Percentiles rank a stretch among this genome's conserved stretches.
phyloP scores from a whole-genome alignment of 257 asterid genomes.

The Mentha longifolia region DNA sequence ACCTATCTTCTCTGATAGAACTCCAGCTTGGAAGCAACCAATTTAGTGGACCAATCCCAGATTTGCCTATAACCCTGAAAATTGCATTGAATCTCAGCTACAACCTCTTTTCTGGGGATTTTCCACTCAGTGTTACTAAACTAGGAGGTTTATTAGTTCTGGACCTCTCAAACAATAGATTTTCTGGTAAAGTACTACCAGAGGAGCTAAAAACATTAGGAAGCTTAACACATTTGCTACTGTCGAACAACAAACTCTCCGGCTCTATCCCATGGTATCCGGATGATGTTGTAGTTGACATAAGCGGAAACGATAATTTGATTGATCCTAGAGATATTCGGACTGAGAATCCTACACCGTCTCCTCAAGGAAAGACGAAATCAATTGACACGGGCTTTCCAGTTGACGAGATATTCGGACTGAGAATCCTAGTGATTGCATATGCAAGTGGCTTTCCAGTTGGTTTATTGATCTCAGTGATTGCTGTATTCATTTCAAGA shows the following conservation, averaged over 20 bases:
- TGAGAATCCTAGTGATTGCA: slow-evolving; percentile 47
- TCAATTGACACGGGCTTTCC: slow-evolving; percentile 37
- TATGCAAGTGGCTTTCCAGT: slow-evolving; percentile 49
- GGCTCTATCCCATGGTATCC: slow-evolving; percentile 53
- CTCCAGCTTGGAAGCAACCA: slow-evolving; percentile 83
- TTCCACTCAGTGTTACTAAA: slow-evolving; percentile 45
- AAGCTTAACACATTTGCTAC: slow-evolving; percentile 54
- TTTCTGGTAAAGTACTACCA: slow-evolving; percentile 72
- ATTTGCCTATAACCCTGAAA: slow-evolving; percentile 55
- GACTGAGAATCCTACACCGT: slow-evolving; percentile 18
- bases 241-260: slow-evolving; percentile 63
- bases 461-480: slow-evolving; percentile 41
- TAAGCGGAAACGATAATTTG: slow-evolving; percentile 42
- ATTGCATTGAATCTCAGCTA: slow-evolving; percentile 76
- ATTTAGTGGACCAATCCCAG: slow-evolving; percentile 56
- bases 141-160: slow-evolving; percentile 54
- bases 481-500: slow-evolving; percentile 52
- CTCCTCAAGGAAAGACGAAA: slow-evolving; percentile 37
- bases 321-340: neutral
- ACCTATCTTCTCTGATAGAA: slow-evolving; percentile 45
- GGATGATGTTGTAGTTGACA: slow-evolving; percentile 28
- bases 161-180: slow-evolving; percentile 52
- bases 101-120: slow-evolving; percentile 56
- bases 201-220: slow-evolving; percentile 26
- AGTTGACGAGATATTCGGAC: no score